Conservation (phyloP, 2,329 filamentous ascomycete genomes). For the Neurospora sp. region DNA sequence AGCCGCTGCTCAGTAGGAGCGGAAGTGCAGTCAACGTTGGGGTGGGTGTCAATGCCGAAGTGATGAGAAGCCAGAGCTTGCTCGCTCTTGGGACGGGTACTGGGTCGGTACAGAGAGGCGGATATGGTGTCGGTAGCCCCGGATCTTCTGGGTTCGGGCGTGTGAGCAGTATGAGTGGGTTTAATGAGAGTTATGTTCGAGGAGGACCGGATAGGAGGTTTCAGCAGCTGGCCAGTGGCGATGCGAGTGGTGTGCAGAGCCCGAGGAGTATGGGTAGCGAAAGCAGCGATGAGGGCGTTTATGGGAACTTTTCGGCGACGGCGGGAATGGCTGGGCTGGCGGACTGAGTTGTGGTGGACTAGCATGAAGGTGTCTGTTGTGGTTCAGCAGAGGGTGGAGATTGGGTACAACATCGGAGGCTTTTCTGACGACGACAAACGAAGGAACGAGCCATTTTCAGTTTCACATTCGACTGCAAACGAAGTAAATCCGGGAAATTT, state of each 20-base stretch:
- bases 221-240: conserved; percentile 37
- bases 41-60: conserved; percentile 39
- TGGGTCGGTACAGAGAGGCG: conserved; percentile 23
- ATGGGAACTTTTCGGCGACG: conserved; percentile 29
- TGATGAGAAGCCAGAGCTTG: conserved; percentile 27
- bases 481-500: background rate
- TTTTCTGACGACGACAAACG: background rate
- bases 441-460: background rate
- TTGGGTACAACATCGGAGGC: background rate
- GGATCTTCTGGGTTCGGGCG: conserved; percentile 16
- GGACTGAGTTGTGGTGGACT: conserved; percentile 6
- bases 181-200: conserved; percentile 6
- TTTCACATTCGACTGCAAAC: background rate
- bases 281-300: conserved; percentile 48
- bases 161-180: conserved; percentile 19
- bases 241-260: conserved; percentile 42
- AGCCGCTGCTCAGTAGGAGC: conserved; percentile 53
- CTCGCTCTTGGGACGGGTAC: conserved; percentile 24
- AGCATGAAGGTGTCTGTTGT: background rate
- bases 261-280: conserved; percentile 38
- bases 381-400: background rate
- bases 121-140: conserved; percentile 16
- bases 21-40: conserved; percentile 41
- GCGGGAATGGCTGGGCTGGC: conserved; percentile 21
- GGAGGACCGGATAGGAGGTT: conserved; percentile 20